A percentile compares a stretch with the other conserved stretches of the same genome.
Evolutionary conservation across 2,329 filamentous ascomycete species (phyloP).

Genomic region (Sporothrix sp.): DNA sequence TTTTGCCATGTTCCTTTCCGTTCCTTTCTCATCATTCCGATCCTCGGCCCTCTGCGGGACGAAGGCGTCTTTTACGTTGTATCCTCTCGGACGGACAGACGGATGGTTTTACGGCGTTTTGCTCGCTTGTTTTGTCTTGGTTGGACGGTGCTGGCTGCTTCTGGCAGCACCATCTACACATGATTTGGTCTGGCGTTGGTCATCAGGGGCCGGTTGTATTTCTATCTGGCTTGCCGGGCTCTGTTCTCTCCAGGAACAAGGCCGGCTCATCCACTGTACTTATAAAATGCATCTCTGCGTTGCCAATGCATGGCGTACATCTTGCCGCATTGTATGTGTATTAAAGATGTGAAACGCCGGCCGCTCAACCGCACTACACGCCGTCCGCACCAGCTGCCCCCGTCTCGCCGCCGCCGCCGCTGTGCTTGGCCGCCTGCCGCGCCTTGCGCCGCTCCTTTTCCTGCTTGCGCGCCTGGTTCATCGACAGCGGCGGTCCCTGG

Average conservation of each 20-base stretch:
- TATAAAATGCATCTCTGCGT: too few relatives aligned
- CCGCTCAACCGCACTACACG: neutral
- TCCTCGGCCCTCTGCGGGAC: too few relatives aligned
- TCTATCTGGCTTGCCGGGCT: too few relatives aligned
- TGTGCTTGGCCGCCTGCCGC: constrained; percentile 25
- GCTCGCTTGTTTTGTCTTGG: neutral
- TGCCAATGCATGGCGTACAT: too few relatives aligned
- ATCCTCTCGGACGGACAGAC: neutral
- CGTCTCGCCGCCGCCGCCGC: neutral
- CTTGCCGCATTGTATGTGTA: neutral
- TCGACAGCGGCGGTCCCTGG: constrained; percentile 43
- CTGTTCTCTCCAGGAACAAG: too few relatives aligned
- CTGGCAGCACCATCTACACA: neutral
- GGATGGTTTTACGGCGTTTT: neutral
- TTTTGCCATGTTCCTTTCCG: constrained; percentile 1
- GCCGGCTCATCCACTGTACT: too few relatives aligned
- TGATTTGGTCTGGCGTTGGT: neutral
- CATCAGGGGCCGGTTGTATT: too few relatives aligned
- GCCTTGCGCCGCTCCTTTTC: constrained; percentile 48
- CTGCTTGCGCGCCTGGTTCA: constrained; percentile 59
- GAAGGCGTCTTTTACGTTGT: neutral
- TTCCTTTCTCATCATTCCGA: neutral
- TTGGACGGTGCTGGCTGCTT: neutral
- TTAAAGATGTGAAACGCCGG: neutral
- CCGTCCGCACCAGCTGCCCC: neutral